Evolutionary conservation across 768 basidiomycete genomes (phyloP), one percentile per base, ranked within the genome.

Genomic region (Dentipellis sp.): DNA sequence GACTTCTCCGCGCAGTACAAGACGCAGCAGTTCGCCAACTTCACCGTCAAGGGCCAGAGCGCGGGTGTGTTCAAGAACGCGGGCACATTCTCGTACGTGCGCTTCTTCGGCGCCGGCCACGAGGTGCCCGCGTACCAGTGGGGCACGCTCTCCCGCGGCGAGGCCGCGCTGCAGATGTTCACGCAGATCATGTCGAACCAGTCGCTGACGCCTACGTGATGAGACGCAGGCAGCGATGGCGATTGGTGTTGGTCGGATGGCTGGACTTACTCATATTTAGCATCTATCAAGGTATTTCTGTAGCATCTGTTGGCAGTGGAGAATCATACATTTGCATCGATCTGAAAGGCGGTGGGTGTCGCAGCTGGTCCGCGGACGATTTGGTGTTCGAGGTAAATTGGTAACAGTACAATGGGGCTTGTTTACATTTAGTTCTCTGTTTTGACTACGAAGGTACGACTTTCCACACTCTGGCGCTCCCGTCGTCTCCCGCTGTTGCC

Each of bases 401-500:
- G 29, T 42, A 3, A 42, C 40, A 42, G 9, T 42, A 42, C 40
- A 42, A 6, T 19, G 19, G 19, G 2, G 2, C 8, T 42, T 14
- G 14, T 42, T 14, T 42, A 40, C n/a, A 10, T 40, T 19, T 9
- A 14, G 14, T 19, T 14, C 19, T 14, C 2, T 19, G 9, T 19
- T 14, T 14, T 4, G 40, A 14, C 40, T 59, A 59, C 37, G 16
- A 17, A 11, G 52, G 12, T 40, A 48, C 58, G 53, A 83, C 61
- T 62, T 65, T 78, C 95, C 94, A 99, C n/a, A 97, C 77, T 63
- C 80, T 83, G 12, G 88, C 78, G 34, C 73, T 66, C 8, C 91
- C 89, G 67, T 97, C 95, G 65, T 99, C 95, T 0, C 89, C 93
- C 4, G 85, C 80, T 2, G 87, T 91, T 1, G 88, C 90, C 2